Conservation (phyloP, 495 filamentous ascomycete species). For the Annulohypoxylon maeteangense region DNA sequence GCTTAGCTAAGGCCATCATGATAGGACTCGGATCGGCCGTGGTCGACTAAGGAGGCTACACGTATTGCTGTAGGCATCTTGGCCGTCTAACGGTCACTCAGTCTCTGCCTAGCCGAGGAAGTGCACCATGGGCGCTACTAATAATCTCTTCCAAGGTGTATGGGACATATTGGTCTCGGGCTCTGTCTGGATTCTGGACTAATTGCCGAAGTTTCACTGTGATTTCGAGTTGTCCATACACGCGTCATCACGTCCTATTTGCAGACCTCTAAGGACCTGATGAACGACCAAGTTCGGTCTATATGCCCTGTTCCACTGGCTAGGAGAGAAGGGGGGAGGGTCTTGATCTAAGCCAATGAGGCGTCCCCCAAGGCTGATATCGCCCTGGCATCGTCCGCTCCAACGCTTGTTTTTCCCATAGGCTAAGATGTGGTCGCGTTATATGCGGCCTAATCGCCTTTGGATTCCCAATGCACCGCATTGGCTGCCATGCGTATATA, state of each 20-base stretch:
- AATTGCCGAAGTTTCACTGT: conserved; percentile 19
- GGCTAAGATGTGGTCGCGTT: conserved; percentile 28
- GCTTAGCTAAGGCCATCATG: conserved; percentile 2
- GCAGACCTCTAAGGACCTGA: conserved; percentile 20
- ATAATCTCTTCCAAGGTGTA: not conserved
- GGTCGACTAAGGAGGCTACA: not conserved
- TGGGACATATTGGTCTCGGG: not conserved
- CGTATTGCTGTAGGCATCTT: not conserved
- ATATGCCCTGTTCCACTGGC: conserved; percentile 19
- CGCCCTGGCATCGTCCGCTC: conserved; percentile 19
- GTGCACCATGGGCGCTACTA: not conserved
- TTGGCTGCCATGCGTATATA: conserved; percentile 39
- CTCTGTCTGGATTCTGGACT: conserved; percentile 14
- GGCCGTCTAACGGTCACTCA: conserved; percentile 1
- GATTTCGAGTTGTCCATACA: conserved; percentile 12
- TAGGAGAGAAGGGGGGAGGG: conserved; percentile 14
- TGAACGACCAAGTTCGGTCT: conserved; percentile 32
- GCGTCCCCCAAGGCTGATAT: conserved; percentile 31
- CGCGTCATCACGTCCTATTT: conserved; percentile 32
- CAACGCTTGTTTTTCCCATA: conserved; percentile 25
- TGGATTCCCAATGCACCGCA: conserved; percentile 36
- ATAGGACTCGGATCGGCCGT: not conserved
- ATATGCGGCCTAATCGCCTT: conserved; percentile 33
- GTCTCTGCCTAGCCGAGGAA: not conserved
- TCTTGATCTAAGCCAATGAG: conserved; percentile 28